A percentile compares a stretch with the other conserved stretches of the same genome.
Evolutionary conservation across 192 early-diverging fungal species (phyloP).

Genomic region (Chytriomyces sp.): DNA sequence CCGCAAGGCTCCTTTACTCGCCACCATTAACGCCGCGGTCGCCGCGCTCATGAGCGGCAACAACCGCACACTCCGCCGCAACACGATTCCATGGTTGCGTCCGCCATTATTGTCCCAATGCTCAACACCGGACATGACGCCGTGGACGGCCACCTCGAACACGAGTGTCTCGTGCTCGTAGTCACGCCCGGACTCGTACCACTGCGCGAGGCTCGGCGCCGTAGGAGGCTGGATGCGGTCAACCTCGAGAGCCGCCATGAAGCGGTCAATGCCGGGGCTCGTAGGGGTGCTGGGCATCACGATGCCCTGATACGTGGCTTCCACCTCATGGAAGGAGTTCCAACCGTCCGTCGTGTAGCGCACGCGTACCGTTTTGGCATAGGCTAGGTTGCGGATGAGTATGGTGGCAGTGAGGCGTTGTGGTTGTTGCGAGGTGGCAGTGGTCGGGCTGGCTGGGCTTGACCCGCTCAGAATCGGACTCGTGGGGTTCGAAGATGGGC

Average conservation of each 20-base stretch:
- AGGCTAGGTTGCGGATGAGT: conserved; percentile 84
- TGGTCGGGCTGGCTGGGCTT: conserved; percentile 64
- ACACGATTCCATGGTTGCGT: conserved; percentile 53
- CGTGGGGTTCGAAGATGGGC: background rate
- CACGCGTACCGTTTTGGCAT: conserved; percentile 78
- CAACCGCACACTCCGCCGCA: background rate
- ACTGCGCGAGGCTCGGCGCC: conserved; percentile 4
- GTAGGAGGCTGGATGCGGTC: conserved; percentile 14
- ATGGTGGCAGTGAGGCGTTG: conserved; percentile 67
- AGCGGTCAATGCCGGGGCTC: conserved; percentile 68
- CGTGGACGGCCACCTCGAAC: conserved; percentile 51
- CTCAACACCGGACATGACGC: conserved; percentile 69
- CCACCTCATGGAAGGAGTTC: conserved; percentile 68
- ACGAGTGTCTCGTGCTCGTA: background rate
- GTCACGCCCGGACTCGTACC: conserved; percentile 4
- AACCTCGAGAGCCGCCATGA: conserved; percentile 69
- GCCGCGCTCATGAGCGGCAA: conserved; percentile 12
- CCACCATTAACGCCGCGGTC: conserved; percentile 11
- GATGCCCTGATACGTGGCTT: conserved; percentile 64
- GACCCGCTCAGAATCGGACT: too few species aligned
- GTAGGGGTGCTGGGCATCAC: conserved; percentile 38
- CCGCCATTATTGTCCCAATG: conserved; percentile 96
- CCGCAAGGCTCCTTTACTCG: background rate
- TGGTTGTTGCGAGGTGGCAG: conserved; percentile 50
- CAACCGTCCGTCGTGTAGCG: conserved; percentile 84